These are phyloP conservation scores for Penicillium paxilli DNA, from an alignment of 495 filamentous ascomycete species.

Conservation along the genomic window DNA sequence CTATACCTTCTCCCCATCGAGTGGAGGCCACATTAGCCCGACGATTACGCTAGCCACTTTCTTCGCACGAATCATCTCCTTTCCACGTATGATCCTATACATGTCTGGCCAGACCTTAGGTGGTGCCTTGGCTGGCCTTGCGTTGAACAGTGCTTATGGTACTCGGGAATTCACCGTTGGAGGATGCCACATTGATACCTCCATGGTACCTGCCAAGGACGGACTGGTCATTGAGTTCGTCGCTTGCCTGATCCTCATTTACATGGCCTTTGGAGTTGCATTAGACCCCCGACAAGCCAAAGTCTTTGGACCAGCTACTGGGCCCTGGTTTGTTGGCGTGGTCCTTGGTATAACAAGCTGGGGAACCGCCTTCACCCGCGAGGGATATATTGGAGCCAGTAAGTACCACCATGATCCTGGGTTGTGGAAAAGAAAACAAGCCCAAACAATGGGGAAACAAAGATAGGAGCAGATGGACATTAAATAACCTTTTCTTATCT, in stretches of 20 bases:
- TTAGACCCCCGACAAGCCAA: conserved; percentile 55
- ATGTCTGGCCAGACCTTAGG: conserved; percentile 43
- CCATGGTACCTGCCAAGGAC: conserved; percentile 25
- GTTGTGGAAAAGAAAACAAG: neutral
- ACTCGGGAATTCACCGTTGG: conserved; percentile 31
- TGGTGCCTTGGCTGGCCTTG: conserved; percentile 44
- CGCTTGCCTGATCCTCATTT: conserved; percentile 40
- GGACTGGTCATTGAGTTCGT: conserved; percentile 48
- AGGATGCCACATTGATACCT: conserved; percentile 35
- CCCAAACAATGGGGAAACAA: neutral
- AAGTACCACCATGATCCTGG: conserved; percentile 3
- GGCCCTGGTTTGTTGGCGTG: conserved; percentile 54
- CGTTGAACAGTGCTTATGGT: conserved; percentile 30
- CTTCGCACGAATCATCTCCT: conserved; percentile 47
- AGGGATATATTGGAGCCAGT: conserved; percentile 47
- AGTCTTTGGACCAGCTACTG: conserved; percentile 50
- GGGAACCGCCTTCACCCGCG: conserved; percentile 40
- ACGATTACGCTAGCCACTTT: conserved; percentile 53
- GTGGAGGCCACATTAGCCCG: conserved; percentile 54
- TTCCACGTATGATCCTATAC: conserved; percentile 47
- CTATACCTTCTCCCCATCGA: conserved; percentile 48
- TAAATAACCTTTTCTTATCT: conserved; percentile 10
- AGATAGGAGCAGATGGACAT: neutral
- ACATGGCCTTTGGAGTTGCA: conserved; percentile 50
- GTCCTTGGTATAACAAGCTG: conserved; percentile 47